Conservation (phyloP, 176 grass and related monocot genomes). For the Triticum dicoccoides region DNA sequence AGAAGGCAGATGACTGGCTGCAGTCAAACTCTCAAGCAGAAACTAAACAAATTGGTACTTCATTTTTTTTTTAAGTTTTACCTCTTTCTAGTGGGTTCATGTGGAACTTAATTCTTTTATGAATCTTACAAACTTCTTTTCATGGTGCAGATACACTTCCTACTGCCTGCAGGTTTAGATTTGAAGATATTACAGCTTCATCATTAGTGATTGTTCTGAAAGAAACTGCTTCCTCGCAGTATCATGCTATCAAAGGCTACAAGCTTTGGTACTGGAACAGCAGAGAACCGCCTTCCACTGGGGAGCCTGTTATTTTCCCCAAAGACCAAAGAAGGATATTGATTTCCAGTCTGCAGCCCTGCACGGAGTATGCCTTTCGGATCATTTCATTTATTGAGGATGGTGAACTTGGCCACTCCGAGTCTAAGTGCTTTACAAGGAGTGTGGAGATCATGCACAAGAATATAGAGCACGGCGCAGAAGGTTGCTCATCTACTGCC, state of each 20-base stretch:
- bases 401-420: constrained; percentile 89
- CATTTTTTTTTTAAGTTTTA: constrained; percentile 6
- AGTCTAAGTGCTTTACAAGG: constrained; percentile 79
- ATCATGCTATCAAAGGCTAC: constrained; percentile 70
- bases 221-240: constrained; percentile 56
- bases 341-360: constrained; percentile 85
- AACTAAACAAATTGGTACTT: constrained; percentile 58
- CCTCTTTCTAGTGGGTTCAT: constrained; percentile 23
- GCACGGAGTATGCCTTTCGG: constrained; percentile 84
- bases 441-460: constrained; percentile 86
- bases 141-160: constrained; percentile 77
- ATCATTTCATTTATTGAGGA: constrained; percentile 88
- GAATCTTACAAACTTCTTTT: constrained; percentile 32
- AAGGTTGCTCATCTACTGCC: constrained; percentile 54
- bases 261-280: constrained; percentile 95
- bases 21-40: constrained; percentile 39
- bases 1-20: constrained; percentile 71
- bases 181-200: constrained; percentile 81
- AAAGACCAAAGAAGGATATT: constrained; percentile 84
- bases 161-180: constrained; percentile 86
- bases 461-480: constrained; percentile 47
- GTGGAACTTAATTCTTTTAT: constrained; percentile 23
- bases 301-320: constrained; percentile 64
- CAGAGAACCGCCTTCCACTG: constrained; percentile 47
- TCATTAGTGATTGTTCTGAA: constrained; percentile 79